Evolutionary conservation across 2,329 filamentous ascomycete species (phyloP).

Genomic region (Aureobasidium lini): DNA sequence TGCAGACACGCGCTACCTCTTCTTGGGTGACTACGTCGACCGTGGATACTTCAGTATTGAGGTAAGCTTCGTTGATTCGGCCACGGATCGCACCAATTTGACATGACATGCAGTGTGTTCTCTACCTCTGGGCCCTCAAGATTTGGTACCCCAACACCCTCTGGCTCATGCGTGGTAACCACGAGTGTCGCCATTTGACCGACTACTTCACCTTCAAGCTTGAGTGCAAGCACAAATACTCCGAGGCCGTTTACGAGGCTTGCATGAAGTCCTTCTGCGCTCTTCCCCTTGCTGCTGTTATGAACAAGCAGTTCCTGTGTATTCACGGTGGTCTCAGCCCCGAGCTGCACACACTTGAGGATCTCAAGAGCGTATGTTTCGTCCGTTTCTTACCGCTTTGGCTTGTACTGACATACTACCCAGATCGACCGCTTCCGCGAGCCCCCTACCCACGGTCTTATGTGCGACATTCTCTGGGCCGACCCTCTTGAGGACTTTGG

Average conservation of each 20-base stretch:
- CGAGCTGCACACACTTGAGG: conserved; percentile 90
- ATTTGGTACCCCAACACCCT: conserved; percentile 98
- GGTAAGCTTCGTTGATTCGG: conserved; percentile 33
- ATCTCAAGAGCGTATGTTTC: conserved; percentile 70
- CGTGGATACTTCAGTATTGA: conserved; percentile 98
- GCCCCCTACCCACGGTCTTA: conserved; percentile 91
- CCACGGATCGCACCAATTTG: conserved; percentile 20
- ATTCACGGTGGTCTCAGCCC: conserved; percentile 96
- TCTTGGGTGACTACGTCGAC: conserved; percentile 96
- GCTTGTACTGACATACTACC: background rate
- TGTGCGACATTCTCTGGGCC: conserved; percentile 99
- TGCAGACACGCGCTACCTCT: conserved; percentile 91
- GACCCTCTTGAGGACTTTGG: conserved; percentile 97
- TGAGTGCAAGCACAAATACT: conserved; percentile 99
- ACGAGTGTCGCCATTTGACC: conserved; percentile 97
- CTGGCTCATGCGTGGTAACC: conserved; percentile 94
- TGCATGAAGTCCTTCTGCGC: conserved; percentile 98
- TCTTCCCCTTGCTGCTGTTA: conserved; percentile 86
- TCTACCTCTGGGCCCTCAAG: conserved; percentile 97
- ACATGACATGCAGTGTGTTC: conserved; percentile 59
- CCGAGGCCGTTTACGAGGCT: conserved; percentile 88
- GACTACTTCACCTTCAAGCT: conserved; percentile 99
- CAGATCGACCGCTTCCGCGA: conserved; percentile 97
- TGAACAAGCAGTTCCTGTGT: conserved; percentile 99
- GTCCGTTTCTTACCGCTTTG: background rate